Evolutionary conservation across 306 rosid species (phyloP), one percentile per base, ranked within the genome.

Genomic region (Castanospermum australe): DNA sequence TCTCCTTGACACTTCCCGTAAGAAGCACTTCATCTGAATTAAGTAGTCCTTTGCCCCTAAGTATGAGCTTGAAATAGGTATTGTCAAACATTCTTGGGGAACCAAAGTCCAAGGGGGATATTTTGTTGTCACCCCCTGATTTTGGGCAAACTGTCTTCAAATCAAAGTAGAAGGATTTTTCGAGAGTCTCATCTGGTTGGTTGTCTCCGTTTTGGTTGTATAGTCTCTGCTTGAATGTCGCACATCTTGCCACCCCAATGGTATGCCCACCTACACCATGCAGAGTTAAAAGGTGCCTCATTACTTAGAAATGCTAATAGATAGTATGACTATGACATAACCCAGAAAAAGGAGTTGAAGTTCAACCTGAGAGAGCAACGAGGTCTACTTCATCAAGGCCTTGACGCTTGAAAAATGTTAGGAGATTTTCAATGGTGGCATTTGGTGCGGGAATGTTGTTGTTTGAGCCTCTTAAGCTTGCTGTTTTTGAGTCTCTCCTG

Each of bases 141-240:
- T 65, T 84, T 21, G 98, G 98, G 32, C 98, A 93, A 52, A 87
- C 83, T 11, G 93, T 84, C 85, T 89, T 93, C 83, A 91, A 60
- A 57, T 68, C 94, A 65, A 80, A 76, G 84, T 85, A 93, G 81
- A 91, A 93, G 63, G 86, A 32, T 57, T 65, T 84, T 20, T 93
- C 98, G 0, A 93, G 86, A 35, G 83, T 88, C 14, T 68, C 77
- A 52, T 93, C 98, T 1, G 98, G 90, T 82, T 84, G 90, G 88
- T 89, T 88, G 82, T 89, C 78, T 41, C 97, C 96, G 0, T 89
- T 92, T 87, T 92, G 97, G 81, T 90, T 92, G 93, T 93, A 93
- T 17, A 93, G 89, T 77, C 97, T 91, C 56, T 89, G 93, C 80
- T 89, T 93, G 93, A 93, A 93, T 65, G 97, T 80, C 75, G 35